These are phyloP conservation scores for Anisodus acutangulus DNA, from an alignment of 257 asterid genomes.

Conservation along the genomic window DNA sequence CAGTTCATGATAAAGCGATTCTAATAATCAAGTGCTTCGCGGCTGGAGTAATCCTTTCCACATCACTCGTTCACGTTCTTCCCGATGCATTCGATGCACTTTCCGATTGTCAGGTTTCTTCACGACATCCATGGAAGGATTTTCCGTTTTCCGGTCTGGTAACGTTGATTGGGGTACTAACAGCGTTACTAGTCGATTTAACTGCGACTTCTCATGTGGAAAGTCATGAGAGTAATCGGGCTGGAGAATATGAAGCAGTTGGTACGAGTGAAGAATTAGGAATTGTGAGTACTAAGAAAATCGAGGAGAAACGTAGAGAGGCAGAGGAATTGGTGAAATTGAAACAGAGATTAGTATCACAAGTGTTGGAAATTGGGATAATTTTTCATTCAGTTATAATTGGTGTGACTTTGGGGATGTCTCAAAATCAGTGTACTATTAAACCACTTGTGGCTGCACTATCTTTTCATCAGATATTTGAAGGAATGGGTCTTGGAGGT, in stretches of 20 bases:
- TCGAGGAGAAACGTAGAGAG: background rate
- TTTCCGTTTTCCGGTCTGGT: constrained; percentile 49
- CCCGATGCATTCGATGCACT: constrained; percentile 51
- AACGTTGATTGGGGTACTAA: constrained; percentile 43
- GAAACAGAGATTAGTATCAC: constrained; percentile 50
- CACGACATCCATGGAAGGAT: constrained; percentile 51
- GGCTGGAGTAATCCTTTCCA: constrained; percentile 49
- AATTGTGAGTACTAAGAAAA: constrained; percentile 13
- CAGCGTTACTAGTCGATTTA: constrained; percentile 48
- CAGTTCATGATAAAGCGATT: constrained; percentile 48
- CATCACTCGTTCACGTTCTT: constrained; percentile 49
- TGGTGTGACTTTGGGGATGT: constrained; percentile 54
- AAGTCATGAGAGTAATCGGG: constrained; percentile 25
- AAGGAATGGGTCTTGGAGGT: constrained; percentile 58
- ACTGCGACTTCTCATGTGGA: constrained; percentile 49
- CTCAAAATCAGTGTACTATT: constrained; percentile 51
- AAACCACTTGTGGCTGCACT: constrained; percentile 50
- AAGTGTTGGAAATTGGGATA: constrained; percentile 52
- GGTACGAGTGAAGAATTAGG: constrained; percentile 35
- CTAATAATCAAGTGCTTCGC: constrained; percentile 49
- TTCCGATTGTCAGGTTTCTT: constrained; percentile 47
- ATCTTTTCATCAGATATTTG: constrained; percentile 51
- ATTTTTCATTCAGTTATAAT: constrained; percentile 54
- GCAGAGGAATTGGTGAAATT: constrained; percentile 43
- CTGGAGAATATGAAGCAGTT: constrained; percentile 29